Base-by-base conservation (phyloP, 805 yeast genomes). In the Saccharomycopsis schoenii region DNA sequence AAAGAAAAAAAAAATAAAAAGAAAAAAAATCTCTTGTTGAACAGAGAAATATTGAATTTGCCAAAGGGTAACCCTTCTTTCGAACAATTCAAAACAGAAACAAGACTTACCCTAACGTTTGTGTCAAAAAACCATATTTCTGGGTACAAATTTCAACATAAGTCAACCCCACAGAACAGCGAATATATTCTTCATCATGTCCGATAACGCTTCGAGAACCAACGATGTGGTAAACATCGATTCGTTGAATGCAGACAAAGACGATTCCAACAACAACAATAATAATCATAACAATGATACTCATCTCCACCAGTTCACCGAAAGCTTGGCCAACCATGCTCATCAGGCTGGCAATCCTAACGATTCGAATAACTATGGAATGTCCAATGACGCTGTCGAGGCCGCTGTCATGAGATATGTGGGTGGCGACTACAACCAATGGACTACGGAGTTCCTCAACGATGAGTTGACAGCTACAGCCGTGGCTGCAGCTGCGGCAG, bases 371-470 rank as follows among this genome's bases (percentile, higher is more conserved):
- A 36, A 41, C 21, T 24, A 25, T 37, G 58, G 59, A 24, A 59
- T 59, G 11, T 57, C 68, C 36, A 72, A 72, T 55, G 76, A 72
- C 43, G 74, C 78, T 61, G 94, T 86, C 2, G 94, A 86, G 67
- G 94, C 88, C 17, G 94, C 91, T 0, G 91, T 88, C 17, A 77
- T 87, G 82, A 79, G 81, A 60, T 81, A 82, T 66, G 93, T 86
- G 14, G 89, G 87, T 19, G 87, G 85, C 6, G 65, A 61, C 43
- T 62, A 57, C 36, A 57, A 58, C n/a, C 63, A 81, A 64, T 81
- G 86, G 86, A 72, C 76, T 4, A 72, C 78, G 1, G 80, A 80
- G 14, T 77, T 79, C 63, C 69, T 80, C 56, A 78, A 76, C 14
- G 83, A 78, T 51, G 79, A 76, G 19, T 34, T 65, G 1, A 52